Percentiles rank a stretch among this genome's conserved stretches.
phyloP scores from a whole-genome alignment of 306 rosid species.

The Parietaria judaica region DNA sequence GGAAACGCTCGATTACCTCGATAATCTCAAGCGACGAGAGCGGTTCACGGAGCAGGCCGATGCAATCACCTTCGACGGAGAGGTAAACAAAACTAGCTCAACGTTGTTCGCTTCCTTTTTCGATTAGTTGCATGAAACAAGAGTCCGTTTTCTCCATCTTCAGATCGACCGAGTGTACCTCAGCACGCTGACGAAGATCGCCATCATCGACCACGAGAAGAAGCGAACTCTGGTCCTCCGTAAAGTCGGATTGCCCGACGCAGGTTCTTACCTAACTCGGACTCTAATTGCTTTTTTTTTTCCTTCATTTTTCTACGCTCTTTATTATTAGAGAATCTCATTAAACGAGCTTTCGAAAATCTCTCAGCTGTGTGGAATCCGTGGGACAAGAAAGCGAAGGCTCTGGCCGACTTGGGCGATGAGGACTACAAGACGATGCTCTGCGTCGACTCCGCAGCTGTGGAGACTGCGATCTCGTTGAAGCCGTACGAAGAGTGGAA shows the following conservation, averaged over 20 bases:
- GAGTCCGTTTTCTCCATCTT: neutral
- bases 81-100: slow-evolving; percentile 32
- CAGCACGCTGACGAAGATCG: slow-evolving; percentile 51
- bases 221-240: slow-evolving; percentile 63
- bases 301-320: neutral
- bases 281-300: neutral
- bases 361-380: slow-evolving; percentile 74
- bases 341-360: neutral
- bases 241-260: slow-evolving; percentile 58
- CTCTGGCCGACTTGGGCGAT: slow-evolving; percentile 52
- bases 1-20: slow-evolving; percentile 76
- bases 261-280: slow-evolving; percentile 35
- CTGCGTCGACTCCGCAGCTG: slow-evolving; percentile 57
- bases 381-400: slow-evolving; percentile 60
- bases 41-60: slow-evolving; percentile 84
- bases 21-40: slow-evolving; percentile 39
- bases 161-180: slow-evolving; percentile 61
- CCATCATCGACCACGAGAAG: slow-evolving; percentile 78
- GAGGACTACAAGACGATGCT: slow-evolving; percentile 67
- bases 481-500: slow-evolving; percentile 73
- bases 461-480: slow-evolving; percentile 47
- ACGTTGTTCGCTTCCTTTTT: neutral
- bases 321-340: neutral
- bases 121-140: neutral
- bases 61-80: slow-evolving; percentile 68